Base-by-base conservation (phyloP, 495 filamentous ascomycete genomes). In the Podospora pseudoanserina region DNA sequence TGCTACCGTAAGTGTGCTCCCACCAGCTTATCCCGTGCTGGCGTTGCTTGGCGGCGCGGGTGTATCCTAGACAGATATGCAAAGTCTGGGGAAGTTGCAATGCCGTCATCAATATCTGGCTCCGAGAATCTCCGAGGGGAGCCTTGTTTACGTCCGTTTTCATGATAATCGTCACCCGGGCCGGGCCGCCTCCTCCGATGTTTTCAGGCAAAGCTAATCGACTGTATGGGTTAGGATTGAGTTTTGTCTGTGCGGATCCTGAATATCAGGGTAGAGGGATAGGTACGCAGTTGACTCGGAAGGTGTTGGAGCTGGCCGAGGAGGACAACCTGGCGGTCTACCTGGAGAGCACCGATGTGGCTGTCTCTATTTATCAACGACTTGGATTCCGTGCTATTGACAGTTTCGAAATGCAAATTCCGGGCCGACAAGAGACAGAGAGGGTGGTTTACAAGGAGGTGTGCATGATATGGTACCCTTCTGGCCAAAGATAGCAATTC, bases 261-360 rank as follows among this genome's bases (percentile, higher is more conserved):
- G 73, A 67, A n/a, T 79, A 77, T 66, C 79, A 80, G 54, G 78
- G 82, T 20, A 77, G 71, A 3, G 82, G 83, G 20, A 75, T 80
- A 49, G 83, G 73, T 44, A 71, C 76, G 16, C 53, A 73, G 30
- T 71, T 85, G 5, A 74, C 78, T 6, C n/a, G 73, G 9, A 69
- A 65, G 49, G 78, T 83, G 5, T 75, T 82, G 28, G 73, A 68
- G 4, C 56, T 76, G 57, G 81, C 81, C 0, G 74, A 76, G 15
- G 68, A 64, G 28, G 79, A 82, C 6, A 66, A 69, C 6, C 44
- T 83, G 55, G 70, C 78, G 0, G 72, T 82, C 11, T 82, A 84
- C 64, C 72, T 85, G 5, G 82, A 85, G 57, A 80, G 77, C 19
- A 78, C 82, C 32, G 71, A 75, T n/a, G 44, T 76, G 1, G 82